Evolutionary conservation across 805 yeast genomes (phyloP), one percentile per base, ranked within the genome.

Genomic region (Zygotorulaspora florentina): DNA sequence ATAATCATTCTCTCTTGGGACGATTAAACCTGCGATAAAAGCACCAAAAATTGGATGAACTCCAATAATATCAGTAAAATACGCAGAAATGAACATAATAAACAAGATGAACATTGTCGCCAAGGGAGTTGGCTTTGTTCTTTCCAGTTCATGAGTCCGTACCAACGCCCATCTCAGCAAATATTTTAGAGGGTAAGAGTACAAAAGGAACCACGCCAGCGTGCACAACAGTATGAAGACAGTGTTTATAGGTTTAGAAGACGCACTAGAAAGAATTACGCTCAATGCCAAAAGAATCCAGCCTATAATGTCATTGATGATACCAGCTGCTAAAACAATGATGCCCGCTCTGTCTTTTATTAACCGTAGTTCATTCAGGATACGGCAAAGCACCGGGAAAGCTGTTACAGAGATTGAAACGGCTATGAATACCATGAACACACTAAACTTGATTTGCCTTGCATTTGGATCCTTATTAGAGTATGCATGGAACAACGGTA

Each of bases 1-100:
- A 59, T 81, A 84, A 13, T 84, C 84, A 55, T 82, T 79, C 40
- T 85, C 89, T 55, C 91, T 72, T 8, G 95, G 95, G 6, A 85
- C 76, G 42, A 86, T 77, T 27, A 83, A 69, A 3, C 95, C 95
- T 10, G 81, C 79, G 65, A 86, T 73, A 57, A 86, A 87, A 0
- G 91, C 93, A 35, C 95, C 95, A 65, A 86, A 86, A 54, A 86
- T 86, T 0, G 93, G 85, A 64, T 86, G 95, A 9, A 85, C 91
- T 4, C 95, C 95, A 51, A 86, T 83, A 46, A 86, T 83, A 61
- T 85, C 90, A 2, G 95, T 86, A 61, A 79, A 84, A 64, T 85
- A 86, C 1, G 93, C 79, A 3, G 90, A 83, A 3, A 75, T 62
- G 48, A 86, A 77, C 52, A 80, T 81, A 45, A 79, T 59, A 8